Evolutionary conservation across 345 rosid genomes (phyloP), one percentile per base, ranked within the genome.

Genomic region (Turnera subulata): DNA sequence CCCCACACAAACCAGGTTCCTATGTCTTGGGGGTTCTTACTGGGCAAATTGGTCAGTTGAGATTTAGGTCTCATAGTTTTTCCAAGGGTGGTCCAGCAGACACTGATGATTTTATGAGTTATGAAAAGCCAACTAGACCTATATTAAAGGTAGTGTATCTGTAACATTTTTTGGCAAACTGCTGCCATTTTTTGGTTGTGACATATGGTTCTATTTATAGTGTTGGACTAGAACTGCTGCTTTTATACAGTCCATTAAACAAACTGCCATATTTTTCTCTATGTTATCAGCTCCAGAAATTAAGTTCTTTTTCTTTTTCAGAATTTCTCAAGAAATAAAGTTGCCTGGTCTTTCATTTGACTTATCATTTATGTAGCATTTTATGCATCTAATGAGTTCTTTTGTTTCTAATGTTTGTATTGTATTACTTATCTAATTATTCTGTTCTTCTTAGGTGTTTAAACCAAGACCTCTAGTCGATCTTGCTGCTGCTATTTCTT

Each of bases 51-150:
- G 99, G 99, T 52, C 86, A 76, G 35, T 73, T 93, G 80, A 87
- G 83, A 78, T 83, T 93, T 66, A 80, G 99, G 71, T 93, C 99
- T 64, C 99, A 89, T 76, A 89, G 87, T 75, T 89, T 77, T 79
- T 93, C 99, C 23, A 93, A 84, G 76, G 95, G 82, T 71, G 96
- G 92, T 52, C 99, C 99, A 26, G 97, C 87, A 29, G 97, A 93
- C 63, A 85, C 69, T 73, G 99, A 89, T 74, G 97, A 93, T 81
- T 83, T 93, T 62, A 89, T 89, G 96, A 89, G 94, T 74, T 84
- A 85, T 70, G 99, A 93, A 76, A 93, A 85, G 65, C 97, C 97
- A 74, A 81, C 88, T 45, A 82, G 86, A 67, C 90, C 97, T 64
- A 84, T 93, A 64, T 70, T 93, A 73, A 89, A 93, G 96, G 97